These are phyloP conservation scores for Penicillium brevicompactum DNA, from an alignment of 2,329 filamentous ascomycete genomes.

Conservation along the genomic window DNA sequence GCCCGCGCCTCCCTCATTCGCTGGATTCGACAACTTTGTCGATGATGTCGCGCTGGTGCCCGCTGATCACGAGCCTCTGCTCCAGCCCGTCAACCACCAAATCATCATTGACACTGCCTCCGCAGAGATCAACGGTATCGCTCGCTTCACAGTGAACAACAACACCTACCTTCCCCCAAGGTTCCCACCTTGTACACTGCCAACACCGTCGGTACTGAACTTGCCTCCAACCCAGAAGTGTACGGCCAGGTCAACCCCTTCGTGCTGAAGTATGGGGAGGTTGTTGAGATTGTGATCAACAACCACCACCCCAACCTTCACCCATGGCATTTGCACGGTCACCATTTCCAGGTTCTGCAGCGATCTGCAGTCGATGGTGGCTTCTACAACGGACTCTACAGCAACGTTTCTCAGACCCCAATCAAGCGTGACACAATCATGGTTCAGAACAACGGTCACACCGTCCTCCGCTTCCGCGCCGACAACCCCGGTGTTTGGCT, in stretches of 20 bases:
- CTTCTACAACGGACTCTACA: slow-evolving; percentile 27
- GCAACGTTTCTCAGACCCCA: slow-evolving; percentile 29
- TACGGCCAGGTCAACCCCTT: slow-evolving; percentile 71
- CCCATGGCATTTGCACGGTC: slow-evolving; percentile 56
- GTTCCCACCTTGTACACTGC: slow-evolving; percentile 80
- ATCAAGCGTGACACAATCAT: slow-evolving; percentile 38
- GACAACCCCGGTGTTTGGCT: slow-evolving; percentile 42
- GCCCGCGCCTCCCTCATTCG: slow-evolving; percentile 54
- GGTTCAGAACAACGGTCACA: slow-evolving; percentile 34
- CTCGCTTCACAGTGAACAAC: slow-evolving; percentile 69
- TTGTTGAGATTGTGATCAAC: slow-evolving; percentile 42
- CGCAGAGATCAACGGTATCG: slow-evolving; percentile 68
- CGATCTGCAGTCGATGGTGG: slow-evolving; percentile 28
- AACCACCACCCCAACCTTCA: slow-evolving; percentile 42
- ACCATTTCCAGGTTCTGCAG: slow-evolving; percentile 52
- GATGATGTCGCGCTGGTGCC: slow-evolving; percentile 60
- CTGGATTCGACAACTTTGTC: slow-evolving; percentile 56
- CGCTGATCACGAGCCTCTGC: slow-evolving; percentile 23
- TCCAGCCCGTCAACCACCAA: slow-evolving; percentile 33
- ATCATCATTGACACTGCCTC: slow-evolving; percentile 54
- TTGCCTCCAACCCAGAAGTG: slow-evolving; percentile 59
- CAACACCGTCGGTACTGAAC: slow-evolving; percentile 57
- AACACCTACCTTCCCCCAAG: slow-evolving; percentile 74
- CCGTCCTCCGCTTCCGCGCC: slow-evolving; percentile 37
- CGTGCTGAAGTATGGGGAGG: slow-evolving; percentile 64